Percentiles rank a stretch among this genome's conserved stretches.
These are phyloP conservation scores for Albifimbria verrucaria DNA, from an alignment of 2,329 filamentous ascomycete genomes.

Conservation along the genomic window DNA sequence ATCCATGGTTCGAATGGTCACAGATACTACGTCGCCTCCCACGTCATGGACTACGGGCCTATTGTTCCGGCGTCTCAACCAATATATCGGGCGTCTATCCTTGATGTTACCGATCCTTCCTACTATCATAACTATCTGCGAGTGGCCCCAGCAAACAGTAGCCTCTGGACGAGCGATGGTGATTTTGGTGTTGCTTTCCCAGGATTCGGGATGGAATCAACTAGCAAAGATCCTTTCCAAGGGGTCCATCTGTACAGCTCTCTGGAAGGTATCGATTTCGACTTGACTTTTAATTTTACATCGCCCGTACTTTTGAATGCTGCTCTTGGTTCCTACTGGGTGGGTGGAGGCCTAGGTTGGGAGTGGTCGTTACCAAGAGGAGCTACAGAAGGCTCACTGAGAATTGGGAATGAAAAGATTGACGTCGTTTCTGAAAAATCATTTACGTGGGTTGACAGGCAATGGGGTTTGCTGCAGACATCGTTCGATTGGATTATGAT, in stretches of 20 bases:
- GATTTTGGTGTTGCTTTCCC: conserved; percentile 1
- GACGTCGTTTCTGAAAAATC: conserved; percentile 1
- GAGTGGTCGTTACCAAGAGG: conserved; percentile 7
- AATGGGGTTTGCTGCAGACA: conserved; percentile 5
- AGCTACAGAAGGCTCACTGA: conserved; percentile 3
- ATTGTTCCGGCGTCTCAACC: not conserved
- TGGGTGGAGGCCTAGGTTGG: not conserved
- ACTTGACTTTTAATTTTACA: conserved; percentile 4
- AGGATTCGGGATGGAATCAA: not conserved
- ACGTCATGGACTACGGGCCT: not conserved
- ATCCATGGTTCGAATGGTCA: conserved; percentile 6
- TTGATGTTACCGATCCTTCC: conserved; percentile 3
- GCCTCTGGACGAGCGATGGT: not conserved
- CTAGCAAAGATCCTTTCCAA: not conserved
- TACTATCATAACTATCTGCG: conserved; percentile 2
- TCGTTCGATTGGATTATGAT: not conserved
- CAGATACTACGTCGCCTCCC: conserved; percentile 2
- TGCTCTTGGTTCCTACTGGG: conserved; percentile 1
- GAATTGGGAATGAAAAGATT: conserved; percentile 1
- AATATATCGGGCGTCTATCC: conserved; percentile 4
- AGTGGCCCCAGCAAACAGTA: not conserved
- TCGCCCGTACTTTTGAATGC: conserved; percentile 5
- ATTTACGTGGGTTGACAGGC: conserved; percentile 6
- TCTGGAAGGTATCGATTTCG: not conserved
- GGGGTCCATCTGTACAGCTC: conserved; percentile 1